Evolutionary conservation across 2,329 filamentous ascomycete species (phyloP), one percentile per base, ranked within the genome.

Genomic region (Aspergillus sp.): DNA sequence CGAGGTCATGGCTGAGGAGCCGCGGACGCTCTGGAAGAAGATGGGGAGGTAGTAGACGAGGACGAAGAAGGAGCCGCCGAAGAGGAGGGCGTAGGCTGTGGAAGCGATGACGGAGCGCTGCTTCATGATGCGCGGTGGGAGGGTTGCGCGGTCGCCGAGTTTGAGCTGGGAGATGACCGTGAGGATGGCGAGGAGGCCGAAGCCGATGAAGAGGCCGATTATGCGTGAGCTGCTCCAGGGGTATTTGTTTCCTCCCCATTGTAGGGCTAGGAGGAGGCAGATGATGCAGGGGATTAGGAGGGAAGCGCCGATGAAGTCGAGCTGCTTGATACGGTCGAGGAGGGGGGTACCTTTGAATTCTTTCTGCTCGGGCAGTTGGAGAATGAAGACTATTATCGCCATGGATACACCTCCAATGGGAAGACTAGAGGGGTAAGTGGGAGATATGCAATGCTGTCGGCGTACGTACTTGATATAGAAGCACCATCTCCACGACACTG

Each of bases 171-270:
- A 56, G 26, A 42, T 15, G 20, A 53, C 24, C 5, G 51, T 53
- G 24, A 50, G n/a, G 18, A 58, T 26, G 1, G 47, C 42, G 5
- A 64, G 47, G 11, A 63, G 7, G 9, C 62, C 51, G 30, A 67
- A 68, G 1, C 56, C 58, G 52, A 68, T 49, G 15, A 75, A 67
- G 68, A 84, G 76, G 26, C 75, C 66, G 1, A 66, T 80, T 20
- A 5, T 76, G 71, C 68, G 74, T 2, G 44, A 47, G 49, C 36
- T 76, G 58, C 66, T 73, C 83, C 83, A 86, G 5, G 82, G 48
- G 55, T 82, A 79, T 26, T 78, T 70, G 41, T 78, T 73, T 15
- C 83, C 83, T 11, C 82, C 83, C 80, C 81, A 85, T 64, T 85
- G 80, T 42, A 85, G 73, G 7, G 81, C 83, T 5, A 86, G 75